Evolutionary conservation across 768 basidiomycete species (phyloP).

Genomic region (Coprinellus micaceus): DNA sequence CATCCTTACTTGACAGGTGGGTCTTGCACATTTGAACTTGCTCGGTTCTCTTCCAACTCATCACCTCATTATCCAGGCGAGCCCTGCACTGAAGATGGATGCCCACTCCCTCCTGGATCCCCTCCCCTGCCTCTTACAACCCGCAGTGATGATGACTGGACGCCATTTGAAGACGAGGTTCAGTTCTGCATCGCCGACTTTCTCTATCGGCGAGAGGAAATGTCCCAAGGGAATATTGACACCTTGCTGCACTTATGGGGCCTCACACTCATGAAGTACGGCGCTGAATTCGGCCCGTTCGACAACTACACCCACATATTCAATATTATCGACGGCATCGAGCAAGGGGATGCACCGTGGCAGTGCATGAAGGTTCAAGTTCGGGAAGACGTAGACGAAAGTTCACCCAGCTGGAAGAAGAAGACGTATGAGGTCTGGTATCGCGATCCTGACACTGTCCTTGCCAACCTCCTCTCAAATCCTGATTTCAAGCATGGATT

Average conservation of each 20-base stretch:
- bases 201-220: slow-evolving; percentile 14
- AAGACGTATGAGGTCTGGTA: slow-evolving; percentile 7
- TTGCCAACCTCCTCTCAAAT: slow-evolving; percentile 27
- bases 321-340: slow-evolving; percentile 30
- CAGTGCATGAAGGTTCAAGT: slow-evolving; percentile 27
- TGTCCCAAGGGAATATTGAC: slow-evolving; percentile 21
- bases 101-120: not conserved
- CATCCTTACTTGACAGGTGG: not conserved
- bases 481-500: slow-evolving; percentile 29
- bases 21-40: not conserved
- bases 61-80: too few relatives aligned
- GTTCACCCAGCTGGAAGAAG: not conserved
- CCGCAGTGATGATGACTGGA: slow-evolving; percentile 5
- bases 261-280: slow-evolving; percentile 8
- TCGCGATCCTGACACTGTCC: slow-evolving; percentile 21
- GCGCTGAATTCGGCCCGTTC: slow-evolving; percentile 27
- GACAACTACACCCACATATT: slow-evolving; percentile 27
- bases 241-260: slow-evolving; percentile 26
- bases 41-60: not conserved
- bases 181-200: slow-evolving; percentile 17
- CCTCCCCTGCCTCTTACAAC: not conserved
- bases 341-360: slow-evolving; percentile 36
- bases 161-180: slow-evolving; percentile 12
- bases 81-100: not conserved
- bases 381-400: not conserved